Evolutionary conservation across 768 basidiomycete genomes (phyloP), one percentile per base, ranked within the genome.

Genomic region (Kwoniella dendrophila): DNA sequence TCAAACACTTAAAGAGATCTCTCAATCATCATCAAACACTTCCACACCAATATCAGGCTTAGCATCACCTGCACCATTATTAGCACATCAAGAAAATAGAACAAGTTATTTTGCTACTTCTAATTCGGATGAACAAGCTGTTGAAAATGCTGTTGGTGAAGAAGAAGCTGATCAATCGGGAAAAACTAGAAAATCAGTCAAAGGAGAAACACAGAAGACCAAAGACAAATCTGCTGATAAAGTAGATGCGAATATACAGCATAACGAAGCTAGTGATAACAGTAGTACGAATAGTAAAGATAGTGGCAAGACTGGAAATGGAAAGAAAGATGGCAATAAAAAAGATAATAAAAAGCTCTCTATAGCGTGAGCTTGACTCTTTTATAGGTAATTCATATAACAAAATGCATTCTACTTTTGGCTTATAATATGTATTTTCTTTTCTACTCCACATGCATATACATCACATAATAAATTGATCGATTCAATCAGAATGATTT

Each of bases 401-500:
- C 33, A 45, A 27, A 44, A 59, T 53, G 49, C 27, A 27, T 43
- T 52, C 8, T 41, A 47, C 49, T 43, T 53, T 62, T 33, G 59
- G 59, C 59, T 60, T 53, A 60, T 60, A n/a, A n/a, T n/a, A 36
- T 47, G 27, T 32, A 36, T 49, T 14, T 50, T 12, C 41, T 18
- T 27, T 43, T 51, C n/a, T 48, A 10, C 45, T 11, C 36, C n/a
- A n/a, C n/a, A n/a, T n/a, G n/a, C n/a, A n/a, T n/a, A n/a, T n/a
- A n/a, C n/a, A n/a, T n/a, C n/a, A n/a, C n/a, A n/a, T n/a, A n/a
- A n/a, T n/a, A 18, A 8, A 38, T 38, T 38, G 36, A 20, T 43
- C n/a, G n/a, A n/a, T n/a, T n/a, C n/a, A n/a, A 33, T 66, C 52
- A 95, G 93, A 45, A 92, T 98, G 90, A 86, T 98, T 60, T 90